Evolutionary conservation across 345 rosid species (phyloP), one percentile per base, ranked within the genome.

Genomic region (Hevea brasiliensis): DNA sequence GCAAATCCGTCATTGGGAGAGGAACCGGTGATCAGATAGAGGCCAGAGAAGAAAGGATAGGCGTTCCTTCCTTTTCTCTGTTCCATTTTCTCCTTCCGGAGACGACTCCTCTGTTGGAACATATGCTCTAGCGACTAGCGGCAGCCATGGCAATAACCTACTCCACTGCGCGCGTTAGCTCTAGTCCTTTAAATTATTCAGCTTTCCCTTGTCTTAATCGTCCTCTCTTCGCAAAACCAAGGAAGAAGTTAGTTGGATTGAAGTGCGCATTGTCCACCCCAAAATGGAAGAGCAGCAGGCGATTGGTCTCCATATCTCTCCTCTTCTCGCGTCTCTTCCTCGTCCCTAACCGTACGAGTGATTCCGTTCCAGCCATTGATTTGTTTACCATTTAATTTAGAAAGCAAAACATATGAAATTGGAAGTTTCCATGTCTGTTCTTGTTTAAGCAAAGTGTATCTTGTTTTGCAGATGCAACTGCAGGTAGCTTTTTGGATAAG

Each of bases 261-360:
- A 74, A 80, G 68, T 59, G 85, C 73, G 70, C 82, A 24, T 53
- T 66, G 72, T 67, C 79, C 50, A 77, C 81, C 72, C 81, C 76
- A 26, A 37, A 60, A 58, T 73, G 87, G 62, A 82, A 8, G 11
- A 37, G 75, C 67, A 85, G 82, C 87, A 78, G 91, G 72, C 88
- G 96, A 82, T 76, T 82, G 67, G 76, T 84, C 80, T 87, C 96
- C 79, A 10, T 85, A 80, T 86, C 94, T 70, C 83, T 90, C 74
- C 56, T 85, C 61, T 76, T 85, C 75, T 83, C 88, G 27, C 84
- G 65, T 65, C 64, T 82, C 63, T 71, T 89, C 66, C 58, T 81
- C 59, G 40, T 75, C 65, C 88, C 90, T 0, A 73, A 82, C 71
- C 51, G 96, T 91, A 79, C 24, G 1, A 20, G 4, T 4, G 4